Base-by-base conservation (phyloP, 2,329 filamentous ascomycete genomes). In the Polychaeton citri region DNA sequence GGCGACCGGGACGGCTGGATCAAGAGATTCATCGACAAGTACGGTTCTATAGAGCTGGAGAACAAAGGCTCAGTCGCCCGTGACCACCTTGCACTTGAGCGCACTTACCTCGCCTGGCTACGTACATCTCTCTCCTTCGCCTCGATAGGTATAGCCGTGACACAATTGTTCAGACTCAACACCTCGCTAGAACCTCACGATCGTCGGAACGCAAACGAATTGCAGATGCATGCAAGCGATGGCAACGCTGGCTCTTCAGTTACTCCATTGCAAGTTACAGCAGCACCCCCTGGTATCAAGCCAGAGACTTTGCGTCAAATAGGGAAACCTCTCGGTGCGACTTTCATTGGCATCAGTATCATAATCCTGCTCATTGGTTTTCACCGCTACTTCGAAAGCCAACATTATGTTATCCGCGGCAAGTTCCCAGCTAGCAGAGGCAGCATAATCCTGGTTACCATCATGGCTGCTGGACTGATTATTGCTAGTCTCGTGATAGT, bases 71-170 rank as follows among this genome's bases (percentile, higher is more conserved):
- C 79, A 52, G 82, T 88, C 26, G 83, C 83, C 8, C 67, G 83
- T 50, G 83, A 90, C 58, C 83, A 90, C 61, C 63, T 90, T 37
- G 83, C 83, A 16, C 62, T 90, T 33, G 83, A 90, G 60, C 72
- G 83, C 15, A 90, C 83, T 0, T 90, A 88, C 58, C 72, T 90
- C 20, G 83, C 83, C 37, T 90, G 83, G 83, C 69, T 90, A 30
- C 74, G 83, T 35, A 90, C 83, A 2, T 86, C 80, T 2, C 70
- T 90, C 21, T 76, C 80, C 17, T 90, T 90, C 51, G 81, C 82
- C 8, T 81, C 74, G 21, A 88, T 90, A 46, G 83, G 83, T 38
- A 81, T 90, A 40, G 83, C 81, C 30, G 72, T 90, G 28, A 88
- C 83, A 1, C 83, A 90, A 56, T 73, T 90, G 33, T 88, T 90